Evolutionary conservation across 768 basidiomycete genomes (phyloP), one percentile per base, ranked within the genome.

Genomic region (Suillus decipiens): DNA sequence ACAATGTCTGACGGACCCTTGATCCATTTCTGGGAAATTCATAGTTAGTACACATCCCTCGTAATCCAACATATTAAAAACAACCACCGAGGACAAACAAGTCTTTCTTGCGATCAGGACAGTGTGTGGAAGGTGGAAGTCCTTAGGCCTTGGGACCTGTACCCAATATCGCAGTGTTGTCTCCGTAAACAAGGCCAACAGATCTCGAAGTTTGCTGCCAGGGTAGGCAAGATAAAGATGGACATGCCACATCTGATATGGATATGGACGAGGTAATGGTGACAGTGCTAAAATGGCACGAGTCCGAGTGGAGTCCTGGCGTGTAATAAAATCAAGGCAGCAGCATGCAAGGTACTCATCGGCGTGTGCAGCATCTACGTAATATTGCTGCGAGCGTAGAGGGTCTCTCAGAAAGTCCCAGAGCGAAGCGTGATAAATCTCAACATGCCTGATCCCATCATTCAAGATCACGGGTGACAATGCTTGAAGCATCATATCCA

Each of bases 51-150:
- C 7, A 15, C 7, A 9, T 5, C 36, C n/a, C 9, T 36, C 6
- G 22, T 12, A 2, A 14, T 31, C 24, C 15, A 37, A 37, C 36
- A 36, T 22, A n/a, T 22, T 36, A 9, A 33, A 59, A 19, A 67
- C 64, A 34, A 3, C 69, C 2, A 70, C 71, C 65, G 71, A 75
- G 24, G 33, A 60, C 34, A 60, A 8, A 41, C 31, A 48, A 15
- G 33, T 19, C 4, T 1, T 3, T 37, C 47, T 60, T 57, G 60
- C 47, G n/a, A 10, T 4, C 11, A 5, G 11, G 45, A 22, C 5
- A 45, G n/a, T 5, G n/a, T 2, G 43, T n/a, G 8, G 4, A 45
- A 45, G 10, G 10, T 1, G 4, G 19, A 9, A n/a, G 19, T 43
- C 2, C n/a, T n/a, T 17, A 3, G n/a, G 10, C 1, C 5, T 9